Base-by-base conservation (phyloP, 2,329 filamentous ascomycete species). In the Botrytis byssoidea region DNA sequence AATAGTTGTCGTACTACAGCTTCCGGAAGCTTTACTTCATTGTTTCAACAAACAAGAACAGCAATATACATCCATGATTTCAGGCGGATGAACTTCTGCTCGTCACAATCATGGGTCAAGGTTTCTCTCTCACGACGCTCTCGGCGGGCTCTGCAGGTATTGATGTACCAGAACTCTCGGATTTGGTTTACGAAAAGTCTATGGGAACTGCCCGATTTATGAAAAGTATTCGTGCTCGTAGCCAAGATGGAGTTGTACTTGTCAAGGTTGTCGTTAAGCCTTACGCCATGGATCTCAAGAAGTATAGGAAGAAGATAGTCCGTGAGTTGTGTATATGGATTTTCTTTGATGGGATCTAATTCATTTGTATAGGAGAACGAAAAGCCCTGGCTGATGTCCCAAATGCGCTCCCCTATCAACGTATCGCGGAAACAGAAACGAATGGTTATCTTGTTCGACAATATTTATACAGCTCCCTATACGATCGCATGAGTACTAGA, bases 241-340 rank as follows among this genome's bases (percentile, higher is more conserved):
- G 97, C 81, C 92, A 92, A 79, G 93, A 97, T 85, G 95, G 96
- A 72, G 87, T 98, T 59, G 95, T 97, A 29, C 91, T 98, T 73
- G 94, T 97, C 81, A 98, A 98, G 84, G 92, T 97, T 44, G 92
- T 97, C 73, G 93, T 97, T 83, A 99, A 99, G 83, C 94, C 95
- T 4, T 97, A 94, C 81, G 88, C 92, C 40, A 92, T 97, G 84
- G 89, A 93, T 75, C 88, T 98, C 76, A 91, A 92, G 76, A 85
- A 90, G 76, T 97, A 97, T 83, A 91, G 92, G 79, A 89, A 89
- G 79, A 88, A 89, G 77, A 91, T 98, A 60, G 88, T 92, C 74
- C 86, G 93, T 95, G 83, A 81, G 90, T 83, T 48, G 70, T 18
- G 25, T 14, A 14, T 40, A 18, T 72, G 18, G 18, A 35, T 20